A percentile compares a stretch with the other conserved stretches of the same genome.
Conservation (phyloP, 192 early-diverging fungal genomes). For the Mortierella claussenii region DNA sequence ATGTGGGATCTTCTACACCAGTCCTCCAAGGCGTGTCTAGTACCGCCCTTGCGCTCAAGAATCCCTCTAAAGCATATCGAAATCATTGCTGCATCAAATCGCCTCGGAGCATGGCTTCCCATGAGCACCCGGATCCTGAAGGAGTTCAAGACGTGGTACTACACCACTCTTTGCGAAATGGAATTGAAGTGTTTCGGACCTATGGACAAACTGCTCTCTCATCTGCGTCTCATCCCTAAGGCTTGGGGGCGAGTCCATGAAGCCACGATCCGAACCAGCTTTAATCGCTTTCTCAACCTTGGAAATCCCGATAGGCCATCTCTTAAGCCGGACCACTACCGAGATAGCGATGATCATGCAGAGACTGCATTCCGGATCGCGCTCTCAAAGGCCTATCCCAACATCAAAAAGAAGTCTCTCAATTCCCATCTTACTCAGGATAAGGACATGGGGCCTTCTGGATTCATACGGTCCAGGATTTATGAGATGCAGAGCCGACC, state of each 20-base stretch:
- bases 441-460: background rate
- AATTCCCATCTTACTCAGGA: background rate
- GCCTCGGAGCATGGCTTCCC: background rate
- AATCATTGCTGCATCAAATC: background rate
- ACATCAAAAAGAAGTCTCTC: background rate
- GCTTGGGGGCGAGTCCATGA: background rate
- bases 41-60: background rate
- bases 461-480: background rate
- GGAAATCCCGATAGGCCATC: background rate
- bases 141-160: constrained; percentile 8
- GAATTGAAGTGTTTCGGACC: background rate
- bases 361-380: background rate
- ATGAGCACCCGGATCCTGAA: background rate
- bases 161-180: background rate
- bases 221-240: background rate
- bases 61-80: background rate
- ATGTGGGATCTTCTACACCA: background rate
- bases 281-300: background rate
- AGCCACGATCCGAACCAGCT: background rate
- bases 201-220: background rate
- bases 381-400: background rate
- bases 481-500: background rate
- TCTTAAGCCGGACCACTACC: too few relatives aligned
- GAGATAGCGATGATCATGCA: background rate
- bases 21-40: background rate